These are phyloP conservation scores for Trametes hirsuta DNA, from an alignment of 1,284 basidiomycete genomes.

Conservation along the genomic window DNA sequence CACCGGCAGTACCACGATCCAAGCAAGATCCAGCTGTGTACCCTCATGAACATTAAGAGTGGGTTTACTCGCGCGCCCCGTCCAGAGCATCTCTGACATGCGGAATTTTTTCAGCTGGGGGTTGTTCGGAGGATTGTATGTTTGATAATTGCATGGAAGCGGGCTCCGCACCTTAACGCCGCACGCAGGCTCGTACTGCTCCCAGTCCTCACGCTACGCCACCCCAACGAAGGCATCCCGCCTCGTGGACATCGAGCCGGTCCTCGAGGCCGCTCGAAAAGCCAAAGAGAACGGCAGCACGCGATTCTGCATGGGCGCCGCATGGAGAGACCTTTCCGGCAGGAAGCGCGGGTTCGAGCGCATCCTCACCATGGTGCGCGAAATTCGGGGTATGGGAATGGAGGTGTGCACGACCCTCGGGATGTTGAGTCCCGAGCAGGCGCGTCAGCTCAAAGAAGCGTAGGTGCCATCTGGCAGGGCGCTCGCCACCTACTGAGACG, in stretches of 20 bases:
- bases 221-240: slow-evolving; percentile 90
- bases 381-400: slow-evolving; percentile 90
- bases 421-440: slow-evolving; percentile 95
- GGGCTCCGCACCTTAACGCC: slow-evolving; percentile 3
- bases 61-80: slow-evolving; percentile 37
- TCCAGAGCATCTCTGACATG: slow-evolving; percentile 1
- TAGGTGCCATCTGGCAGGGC: slow-evolving; percentile 33
- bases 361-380: slow-evolving; percentile 92
- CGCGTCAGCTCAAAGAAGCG: slow-evolving; percentile 92
- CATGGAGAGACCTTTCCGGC: slow-evolving; percentile 96
- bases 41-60: slow-evolving; percentile 99
- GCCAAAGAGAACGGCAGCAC: slow-evolving; percentile 97
- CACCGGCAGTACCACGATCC: slow-evolving; percentile 90
- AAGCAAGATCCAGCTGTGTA: slow-evolving; percentile 92
- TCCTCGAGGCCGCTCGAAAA: slow-evolving; percentile 87
- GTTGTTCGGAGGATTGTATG: slow-evolving; percentile 95
- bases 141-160: slow-evolving; percentile 15
- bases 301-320: slow-evolving; percentile 98
- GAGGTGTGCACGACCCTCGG: slow-evolving; percentile 98
- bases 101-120: slow-evolving; percentile 64
- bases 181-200: slow-evolving; percentile 88
- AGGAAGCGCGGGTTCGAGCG: slow-evolving; percentile 94
- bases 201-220: slow-evolving; percentile 91
- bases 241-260: slow-evolving; percentile 90
- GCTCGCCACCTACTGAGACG: slow-evolving; percentile 2